Evolutionary conservation across 768 basidiomycete species (phyloP).

Genomic region (Tricholoma saponaceum): DNA sequence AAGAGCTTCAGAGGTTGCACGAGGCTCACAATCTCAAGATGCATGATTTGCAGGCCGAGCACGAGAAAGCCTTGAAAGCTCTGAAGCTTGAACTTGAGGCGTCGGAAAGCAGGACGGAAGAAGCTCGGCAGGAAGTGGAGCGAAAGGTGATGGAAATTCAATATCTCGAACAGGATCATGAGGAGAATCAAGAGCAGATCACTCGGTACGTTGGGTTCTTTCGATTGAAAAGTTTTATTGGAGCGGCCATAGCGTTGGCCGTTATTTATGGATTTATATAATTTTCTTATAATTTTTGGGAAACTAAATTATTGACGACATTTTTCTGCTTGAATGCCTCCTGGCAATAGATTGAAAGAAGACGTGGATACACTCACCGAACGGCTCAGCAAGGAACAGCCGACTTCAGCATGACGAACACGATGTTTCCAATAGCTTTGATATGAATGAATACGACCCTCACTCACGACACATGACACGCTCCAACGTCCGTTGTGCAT

Average conservation of each 20-base stretch:
- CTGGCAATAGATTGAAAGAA: constrained; percentile 58
- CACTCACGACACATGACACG: constrained; percentile 4
- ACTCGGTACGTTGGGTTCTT: constrained; percentile 72
- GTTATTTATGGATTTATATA: constrained; percentile 51
- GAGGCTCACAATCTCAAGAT: constrained; percentile 84
- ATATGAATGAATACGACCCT: constrained; percentile 8
- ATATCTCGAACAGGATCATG: constrained; percentile 75
- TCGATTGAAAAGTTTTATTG: constrained; percentile 53
- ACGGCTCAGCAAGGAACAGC: constrained; percentile 32
- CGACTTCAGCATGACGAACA: constrained; percentile 17
- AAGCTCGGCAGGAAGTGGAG: constrained; percentile 55
- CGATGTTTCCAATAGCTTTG: constrained; percentile 3
- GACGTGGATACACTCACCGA: constrained; percentile 51
- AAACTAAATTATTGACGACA: constrained; percentile 35
- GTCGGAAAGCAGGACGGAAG: constrained; percentile 43
- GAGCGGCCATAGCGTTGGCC: constrained; percentile 47
- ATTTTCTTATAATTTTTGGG: constrained; percentile 21
- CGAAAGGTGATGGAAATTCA: constrained; percentile 80
- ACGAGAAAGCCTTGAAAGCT: constrained; percentile 53
- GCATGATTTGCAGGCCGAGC: constrained; percentile 65
- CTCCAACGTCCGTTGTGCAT: constrained; percentile 1
- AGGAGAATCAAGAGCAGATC: constrained; percentile 71
- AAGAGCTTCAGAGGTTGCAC: constrained; percentile 73
- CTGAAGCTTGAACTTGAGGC: constrained; percentile 56
- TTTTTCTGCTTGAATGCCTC: constrained; percentile 17